Evolutionary conservation across 192 early-diverging fungal species (phyloP).

Genomic region (Podila epigama): DNA sequence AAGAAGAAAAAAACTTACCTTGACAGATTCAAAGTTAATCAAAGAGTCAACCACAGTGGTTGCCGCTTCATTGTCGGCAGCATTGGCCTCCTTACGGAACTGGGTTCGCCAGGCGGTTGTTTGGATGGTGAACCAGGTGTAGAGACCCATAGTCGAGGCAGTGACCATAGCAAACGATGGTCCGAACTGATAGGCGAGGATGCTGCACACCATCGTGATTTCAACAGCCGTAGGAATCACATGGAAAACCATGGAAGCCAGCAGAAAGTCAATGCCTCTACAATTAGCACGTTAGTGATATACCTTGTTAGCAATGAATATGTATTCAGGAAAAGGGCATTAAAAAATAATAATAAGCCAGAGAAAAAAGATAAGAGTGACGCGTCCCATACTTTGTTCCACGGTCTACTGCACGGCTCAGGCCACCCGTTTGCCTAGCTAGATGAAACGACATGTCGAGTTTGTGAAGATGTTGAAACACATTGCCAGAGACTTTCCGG

Average conservation of each 20-base stretch:
- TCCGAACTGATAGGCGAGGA: slow-evolving; percentile 75
- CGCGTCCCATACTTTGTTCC: slow-evolving; percentile 61
- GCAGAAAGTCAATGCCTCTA: slow-evolving; percentile 94
- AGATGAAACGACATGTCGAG: slow-evolving; percentile 89
- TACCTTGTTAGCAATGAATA: too few relatives aligned
- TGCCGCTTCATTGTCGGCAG: slow-evolving; percentile 95
- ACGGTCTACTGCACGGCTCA: slow-evolving; percentile 90
- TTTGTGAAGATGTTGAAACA: slow-evolving; percentile 82
- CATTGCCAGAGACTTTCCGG: slow-evolving; percentile 74
- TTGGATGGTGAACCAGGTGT: slow-evolving; percentile 84
- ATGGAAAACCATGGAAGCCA: slow-evolving; percentile 95
- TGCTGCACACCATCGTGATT: slow-evolving; percentile 94
- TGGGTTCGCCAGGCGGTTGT: slow-evolving; percentile 91
- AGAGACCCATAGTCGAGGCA: slow-evolving; percentile 76
- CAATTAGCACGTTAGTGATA: too few relatives aligned
- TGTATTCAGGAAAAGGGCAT: too few relatives aligned
- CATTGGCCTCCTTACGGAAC: slow-evolving; percentile 91
- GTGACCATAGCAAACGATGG: slow-evolving; percentile 62
- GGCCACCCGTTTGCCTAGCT: slow-evolving; percentile 87
- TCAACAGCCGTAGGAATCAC: slow-evolving; percentile 95
- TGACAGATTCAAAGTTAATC: slow-evolving; percentile 98
- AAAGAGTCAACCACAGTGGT: slow-evolving; percentile 94
- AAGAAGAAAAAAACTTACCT: slow-evolving; percentile 56
- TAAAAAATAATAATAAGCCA: not conserved
- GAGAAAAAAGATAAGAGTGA: not conserved